phyloP scores from a whole-genome alignment of 2,329 filamentous ascomycete genomes.

The Penicillium sp. region DNA sequence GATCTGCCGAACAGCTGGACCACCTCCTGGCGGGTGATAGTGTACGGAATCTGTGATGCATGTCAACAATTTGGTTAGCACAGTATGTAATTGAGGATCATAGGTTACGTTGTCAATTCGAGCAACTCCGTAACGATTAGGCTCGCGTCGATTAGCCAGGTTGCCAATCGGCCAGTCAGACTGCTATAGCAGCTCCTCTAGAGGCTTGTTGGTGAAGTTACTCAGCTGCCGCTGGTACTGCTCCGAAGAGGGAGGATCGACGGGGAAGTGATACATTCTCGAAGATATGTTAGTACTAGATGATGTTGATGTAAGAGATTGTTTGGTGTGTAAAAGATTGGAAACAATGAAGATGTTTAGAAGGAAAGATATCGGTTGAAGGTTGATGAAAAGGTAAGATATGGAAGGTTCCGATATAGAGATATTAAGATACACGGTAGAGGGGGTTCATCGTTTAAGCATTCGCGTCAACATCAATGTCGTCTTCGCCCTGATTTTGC shows the following conservation, averaged over 20 bases:
- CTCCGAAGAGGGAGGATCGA: not conserved
- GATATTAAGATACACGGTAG: no score
- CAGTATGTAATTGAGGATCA: not conserved
- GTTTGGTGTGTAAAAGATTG: not conserved
- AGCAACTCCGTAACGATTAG: constrained; percentile 29
- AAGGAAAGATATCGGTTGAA: not conserved
- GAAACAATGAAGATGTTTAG: not conserved
- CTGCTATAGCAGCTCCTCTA: not conserved
- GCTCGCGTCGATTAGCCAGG: not conserved
- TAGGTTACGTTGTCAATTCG: constrained; percentile 37
- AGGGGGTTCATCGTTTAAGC: no score
- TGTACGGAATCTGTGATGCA: constrained; percentile 45
- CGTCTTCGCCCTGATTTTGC: no score
- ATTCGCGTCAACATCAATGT: no score
- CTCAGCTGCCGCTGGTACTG: not conserved
- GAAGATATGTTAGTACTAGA: not conserved
- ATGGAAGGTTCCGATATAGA: no score
- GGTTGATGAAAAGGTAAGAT: no score
- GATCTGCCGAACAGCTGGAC: constrained; percentile 45
- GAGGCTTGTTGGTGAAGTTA: not conserved
- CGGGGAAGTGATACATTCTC: not conserved
- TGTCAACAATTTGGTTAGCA: not conserved
- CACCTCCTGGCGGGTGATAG: constrained; percentile 48
- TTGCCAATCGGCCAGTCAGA: not conserved
- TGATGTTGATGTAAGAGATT: not conserved